Conservation (phyloP, 768 basidiomycete species). For the Amanita fuliginea region DNA sequence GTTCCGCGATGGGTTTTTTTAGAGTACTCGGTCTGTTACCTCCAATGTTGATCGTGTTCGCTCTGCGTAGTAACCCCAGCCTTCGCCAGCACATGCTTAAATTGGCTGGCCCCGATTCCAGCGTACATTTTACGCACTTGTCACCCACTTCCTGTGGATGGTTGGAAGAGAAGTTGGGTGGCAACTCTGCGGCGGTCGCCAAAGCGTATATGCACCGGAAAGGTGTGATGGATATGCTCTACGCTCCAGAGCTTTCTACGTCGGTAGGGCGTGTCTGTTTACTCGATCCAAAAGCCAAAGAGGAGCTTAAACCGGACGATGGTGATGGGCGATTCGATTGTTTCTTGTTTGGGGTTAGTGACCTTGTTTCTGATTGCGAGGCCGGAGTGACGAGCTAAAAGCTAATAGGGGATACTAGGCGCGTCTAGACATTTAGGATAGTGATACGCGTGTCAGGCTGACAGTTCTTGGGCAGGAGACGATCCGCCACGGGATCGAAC, state of each 20-base stretch:
- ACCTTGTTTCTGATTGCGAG: constrained; percentile 3
- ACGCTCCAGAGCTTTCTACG: constrained; percentile 13
- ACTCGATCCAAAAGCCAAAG: constrained; percentile 83
- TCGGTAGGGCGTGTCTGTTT: constrained; percentile 68
- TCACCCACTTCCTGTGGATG: constrained; percentile 57
- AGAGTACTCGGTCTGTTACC: constrained; percentile 64
- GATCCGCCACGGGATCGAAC: constrained; percentile 95
- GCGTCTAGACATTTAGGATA: background rate
- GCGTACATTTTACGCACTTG: constrained; percentile 79
- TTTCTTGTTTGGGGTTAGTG: constrained; percentile 82
- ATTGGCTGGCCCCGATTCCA: constrained; percentile 52
- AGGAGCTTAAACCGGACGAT: constrained; percentile 64
- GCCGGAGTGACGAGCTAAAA: background rate
- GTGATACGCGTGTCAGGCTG: background rate
- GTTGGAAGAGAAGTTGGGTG: constrained; percentile 21
- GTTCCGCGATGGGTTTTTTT: constrained; percentile 88
- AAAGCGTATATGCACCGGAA: constrained; percentile 34
- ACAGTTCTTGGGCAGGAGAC: constrained; percentile 45
- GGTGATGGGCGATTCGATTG: constrained; percentile 65
- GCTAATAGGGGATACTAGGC: constrained; percentile 50
- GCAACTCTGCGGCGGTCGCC: constrained; percentile 16
- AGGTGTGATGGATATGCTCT: constrained; percentile 53
- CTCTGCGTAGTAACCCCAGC: background rate
- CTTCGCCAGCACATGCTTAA: constrained; percentile 66
- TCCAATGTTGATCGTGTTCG: background rate